phyloP scores from a whole-genome alignment of 495 filamentous ascomycete genomes.

The Friedmanniomyces simplex region DNA sequence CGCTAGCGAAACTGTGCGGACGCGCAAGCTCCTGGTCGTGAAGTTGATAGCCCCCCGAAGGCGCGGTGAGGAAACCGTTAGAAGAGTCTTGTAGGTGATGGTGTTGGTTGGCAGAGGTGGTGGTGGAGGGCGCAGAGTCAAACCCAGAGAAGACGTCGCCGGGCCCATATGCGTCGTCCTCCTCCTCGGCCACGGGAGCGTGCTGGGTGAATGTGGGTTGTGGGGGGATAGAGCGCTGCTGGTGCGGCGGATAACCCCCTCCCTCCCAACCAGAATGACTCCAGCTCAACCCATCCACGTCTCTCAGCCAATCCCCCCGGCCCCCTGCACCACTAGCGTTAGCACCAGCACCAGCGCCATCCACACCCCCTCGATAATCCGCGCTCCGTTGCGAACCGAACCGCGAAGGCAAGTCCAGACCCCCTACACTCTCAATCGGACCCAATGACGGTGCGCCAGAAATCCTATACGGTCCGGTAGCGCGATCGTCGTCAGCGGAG shows the following conservation, averaged over 20 bases:
- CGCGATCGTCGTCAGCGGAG: neutral
- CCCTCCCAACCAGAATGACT: too few relatives aligned
- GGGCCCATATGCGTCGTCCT: neutral
- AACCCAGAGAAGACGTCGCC: slow-evolving; percentile 7
- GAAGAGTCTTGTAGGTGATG: too few relatives aligned
- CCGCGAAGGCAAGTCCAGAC: slow-evolving; percentile 15
- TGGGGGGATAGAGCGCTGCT: neutral
- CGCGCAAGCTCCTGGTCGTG: neutral
- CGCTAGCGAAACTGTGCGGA: slow-evolving; percentile 9
- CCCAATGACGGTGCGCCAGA: slow-evolving; percentile 14
- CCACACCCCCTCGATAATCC: too few relatives aligned
- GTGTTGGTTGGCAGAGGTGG: neutral
- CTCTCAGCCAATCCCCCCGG: slow-evolving; percentile 7
- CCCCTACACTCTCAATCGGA: slow-evolving; percentile 11
- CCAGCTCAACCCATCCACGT: slow-evolving; percentile 13
- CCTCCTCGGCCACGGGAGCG: neutral
- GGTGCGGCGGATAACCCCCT: neutral
- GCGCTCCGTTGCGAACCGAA: slow-evolving; percentile 9
- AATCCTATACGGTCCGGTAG: neutral
- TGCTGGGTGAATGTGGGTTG: neutral
- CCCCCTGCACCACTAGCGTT: neutral
- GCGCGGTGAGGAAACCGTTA: slow-evolving; percentile 3
- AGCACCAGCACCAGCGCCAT: too few relatives aligned
- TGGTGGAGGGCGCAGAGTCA: slow-evolving; percentile 1
- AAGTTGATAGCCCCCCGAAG: neutral